These are phyloP conservation scores for Debaryomyces coudertii DNA, from an alignment of 1,139 yeast genomes.

Conservation along the genomic window DNA sequence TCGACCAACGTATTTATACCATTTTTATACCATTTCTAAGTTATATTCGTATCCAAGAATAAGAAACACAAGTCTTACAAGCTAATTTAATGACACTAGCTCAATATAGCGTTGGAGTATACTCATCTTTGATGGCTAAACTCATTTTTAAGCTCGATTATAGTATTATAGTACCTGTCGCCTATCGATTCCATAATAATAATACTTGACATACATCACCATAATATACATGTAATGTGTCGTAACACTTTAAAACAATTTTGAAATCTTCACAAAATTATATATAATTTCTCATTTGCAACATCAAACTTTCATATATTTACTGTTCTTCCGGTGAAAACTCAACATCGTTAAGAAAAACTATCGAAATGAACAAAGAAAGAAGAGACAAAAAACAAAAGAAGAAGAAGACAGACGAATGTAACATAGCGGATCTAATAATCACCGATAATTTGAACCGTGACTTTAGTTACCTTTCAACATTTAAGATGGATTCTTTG, in stretches of 20 bases:
- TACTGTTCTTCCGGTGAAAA: background rate
- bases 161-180: too few species aligned
- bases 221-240: background rate
- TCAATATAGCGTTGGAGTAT: too few species aligned
- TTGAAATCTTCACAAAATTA: background rate
- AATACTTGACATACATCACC: background rate
- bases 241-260: background rate
- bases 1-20: background rate
- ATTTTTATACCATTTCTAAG: background rate
- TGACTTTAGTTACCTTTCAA: background rate
- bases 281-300: slow-evolving; percentile 3
- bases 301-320: background rate
- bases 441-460: background rate
- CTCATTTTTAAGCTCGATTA: too few species aligned
- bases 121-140: too few species aligned
- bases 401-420: slow-evolving; percentile 9
- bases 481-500: background rate
- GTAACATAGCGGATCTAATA: background rate
- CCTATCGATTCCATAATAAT: too few species aligned
- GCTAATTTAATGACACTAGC: too few species aligned
- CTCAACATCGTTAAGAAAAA: background rate
- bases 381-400: slow-evolving; percentile 9
- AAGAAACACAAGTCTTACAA: too few species aligned
- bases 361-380: slow-evolving; percentile 5
- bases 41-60: slow-evolving; percentile 1